Base-by-base conservation (phyloP, 2,329 filamentous ascomycete species). In the Penicillium digitatum region DNA sequence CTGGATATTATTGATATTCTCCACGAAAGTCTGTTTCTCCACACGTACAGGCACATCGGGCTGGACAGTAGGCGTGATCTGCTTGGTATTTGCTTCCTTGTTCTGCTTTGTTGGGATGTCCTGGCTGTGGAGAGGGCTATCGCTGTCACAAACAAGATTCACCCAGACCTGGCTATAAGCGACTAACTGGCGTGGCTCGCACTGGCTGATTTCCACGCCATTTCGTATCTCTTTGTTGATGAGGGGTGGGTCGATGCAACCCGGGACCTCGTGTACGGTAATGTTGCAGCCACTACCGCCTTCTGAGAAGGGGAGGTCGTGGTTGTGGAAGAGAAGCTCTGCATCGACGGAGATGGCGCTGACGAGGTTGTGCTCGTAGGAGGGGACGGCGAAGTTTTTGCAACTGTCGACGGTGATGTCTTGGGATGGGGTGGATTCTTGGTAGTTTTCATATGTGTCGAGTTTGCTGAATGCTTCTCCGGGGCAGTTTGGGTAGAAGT, bases 211-310 rank as follows among this genome's bases (percentile, higher is more conserved):
- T 40, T 57, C 67, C 2, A 62, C 58, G 6, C 62, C 58, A 27
- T 62, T 45, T 52, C 51, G 52, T 2, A 71, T 51, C 9, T 61
- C 56, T 26, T 64, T 52, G 20, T 43, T 57, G 43, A 73, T 56
- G 0, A 73, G 59, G 1, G 70, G 66, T 4, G 56, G 47, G 37
- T 71, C 68, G 6, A 65, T 55, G 38, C 71, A 73, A 2, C 62
- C 69, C 0, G 70, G 66, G 0, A 66, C 61, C 40, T 73, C 70
- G 52, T 72, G 66, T 1, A 73, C 50, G 26, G 69, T 65, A 52
- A 72, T 65, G 14, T 65, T 68, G 60, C 71, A 73, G 16, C 56
- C 57, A 29, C 59, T 53, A 3, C 50, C 56, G 1, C 40, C 40
- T 22, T 55, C 48, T 12, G 55, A 47, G 48, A 53, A 64, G 5